These are phyloP conservation scores for Escallonia herrerae DNA, from an alignment of 129 eudicot genomes.

Conservation along the genomic window DNA sequence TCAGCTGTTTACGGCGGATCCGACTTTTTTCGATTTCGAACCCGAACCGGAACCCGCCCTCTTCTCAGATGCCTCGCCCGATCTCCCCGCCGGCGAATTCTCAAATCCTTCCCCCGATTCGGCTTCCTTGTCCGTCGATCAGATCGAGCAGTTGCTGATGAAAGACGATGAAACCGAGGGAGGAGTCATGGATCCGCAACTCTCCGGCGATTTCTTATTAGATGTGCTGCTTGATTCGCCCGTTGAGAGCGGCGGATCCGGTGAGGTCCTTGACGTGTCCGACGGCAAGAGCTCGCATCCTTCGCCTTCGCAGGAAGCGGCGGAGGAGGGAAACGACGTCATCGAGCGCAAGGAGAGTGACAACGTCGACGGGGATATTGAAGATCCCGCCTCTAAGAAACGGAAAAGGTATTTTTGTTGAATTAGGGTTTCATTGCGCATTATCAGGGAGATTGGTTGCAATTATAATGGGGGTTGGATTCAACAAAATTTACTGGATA, in stretches of 20 bases:
- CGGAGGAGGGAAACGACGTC: not conserved
- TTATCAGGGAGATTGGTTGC: not conserved
- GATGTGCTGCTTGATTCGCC: slow-evolving; percentile 44
- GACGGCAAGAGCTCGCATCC: slow-evolving; percentile 9
- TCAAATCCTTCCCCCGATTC: slow-evolving; percentile 22
- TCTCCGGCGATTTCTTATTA: slow-evolving; percentile 15
- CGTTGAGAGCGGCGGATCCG: slow-evolving; percentile 17
- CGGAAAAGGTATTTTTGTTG: slow-evolving; percentile 48
- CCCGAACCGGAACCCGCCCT: slow-evolving; percentile 7
- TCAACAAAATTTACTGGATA: not conserved
- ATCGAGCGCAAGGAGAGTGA: slow-evolving; percentile 9
- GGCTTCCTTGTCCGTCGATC: slow-evolving; percentile 30
- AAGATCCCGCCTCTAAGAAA: slow-evolving; percentile 47
- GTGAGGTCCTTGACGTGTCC: slow-evolving; percentile 28
- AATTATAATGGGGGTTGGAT: not conserved
- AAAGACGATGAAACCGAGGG: slow-evolving; percentile 31
- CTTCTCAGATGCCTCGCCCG: not conserved
- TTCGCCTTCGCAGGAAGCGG: not conserved
- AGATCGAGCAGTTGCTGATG: slow-evolving; percentile 41
- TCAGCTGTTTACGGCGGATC: slow-evolving; percentile 12
- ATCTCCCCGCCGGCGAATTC: not conserved
- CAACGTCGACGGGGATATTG: slow-evolving; percentile 10
- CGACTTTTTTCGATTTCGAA: slow-evolving; percentile 1
- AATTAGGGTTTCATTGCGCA: not conserved
- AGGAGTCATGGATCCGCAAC: not conserved